A percentile compares a stretch with the other conserved stretches of the same genome.
These are phyloP conservation scores for Lachancea cidri DNA, from an alignment of 805 yeast genomes.

Conservation along the genomic window DNA sequence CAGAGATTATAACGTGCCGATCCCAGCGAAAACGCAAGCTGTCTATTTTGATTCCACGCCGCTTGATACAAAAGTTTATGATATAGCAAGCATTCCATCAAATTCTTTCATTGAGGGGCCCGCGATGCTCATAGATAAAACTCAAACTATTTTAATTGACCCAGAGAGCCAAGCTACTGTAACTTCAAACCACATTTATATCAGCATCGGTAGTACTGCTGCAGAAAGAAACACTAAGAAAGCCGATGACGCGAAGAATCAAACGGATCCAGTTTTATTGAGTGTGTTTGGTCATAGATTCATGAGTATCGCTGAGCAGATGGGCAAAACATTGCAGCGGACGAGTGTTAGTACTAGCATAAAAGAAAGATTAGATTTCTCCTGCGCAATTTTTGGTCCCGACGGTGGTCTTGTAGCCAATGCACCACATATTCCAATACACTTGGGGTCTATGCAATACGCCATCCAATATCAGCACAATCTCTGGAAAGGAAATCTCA, in stretches of 20 bases:
- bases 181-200: not conserved
- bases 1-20: too few relatives aligned
- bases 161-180: constrained; percentile 34
- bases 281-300: constrained; percentile 80
- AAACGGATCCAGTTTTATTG: constrained; percentile 59
- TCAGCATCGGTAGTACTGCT: not conserved
- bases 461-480: constrained; percentile 64
- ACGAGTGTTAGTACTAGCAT: constrained; percentile 80
- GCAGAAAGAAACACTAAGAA: constrained; percentile 10
- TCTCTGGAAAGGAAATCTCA: constrained; percentile 57
- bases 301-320: constrained; percentile 88
- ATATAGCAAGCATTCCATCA: constrained; percentile 45
- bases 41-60: constrained; percentile 55
- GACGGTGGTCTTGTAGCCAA: constrained; percentile 79
- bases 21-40: too few relatives aligned
- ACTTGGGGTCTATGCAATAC: constrained; percentile 80
- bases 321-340: constrained; percentile 76
- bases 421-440: constrained; percentile 88
- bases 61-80: constrained; percentile 48
- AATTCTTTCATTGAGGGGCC: constrained; percentile 64
- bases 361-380: constrained; percentile 76
- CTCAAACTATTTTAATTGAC: constrained; percentile 73
- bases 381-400: constrained; percentile 76
- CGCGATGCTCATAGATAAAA: constrained; percentile 70
- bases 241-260: constrained; percentile 22